Conservation (phyloP, 2,329 filamentous ascomycete genomes). For the Magnaporthales sp. region DNA sequence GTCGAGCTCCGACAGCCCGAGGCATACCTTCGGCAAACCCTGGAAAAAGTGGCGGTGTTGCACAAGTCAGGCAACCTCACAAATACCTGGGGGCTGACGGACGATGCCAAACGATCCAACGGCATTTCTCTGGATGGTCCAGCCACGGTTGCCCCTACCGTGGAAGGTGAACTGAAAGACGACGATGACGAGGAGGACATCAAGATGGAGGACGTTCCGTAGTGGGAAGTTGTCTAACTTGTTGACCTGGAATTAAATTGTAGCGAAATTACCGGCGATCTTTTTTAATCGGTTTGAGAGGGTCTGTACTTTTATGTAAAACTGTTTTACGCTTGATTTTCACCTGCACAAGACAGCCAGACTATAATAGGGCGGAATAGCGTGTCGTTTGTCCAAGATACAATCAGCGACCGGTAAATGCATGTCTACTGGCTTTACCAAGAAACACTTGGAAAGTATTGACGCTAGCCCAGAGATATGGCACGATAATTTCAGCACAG, state of each 20-base stretch:
- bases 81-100: conserved; percentile 66
- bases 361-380: not conserved
- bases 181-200: conserved; percentile 58
- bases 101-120: conserved; percentile 2
- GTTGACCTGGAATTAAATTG: not conserved
- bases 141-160: conserved; percentile 4
- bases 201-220: conserved; percentile 72
- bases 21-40: conserved; percentile 76
- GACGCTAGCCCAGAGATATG: not conserved
- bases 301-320: not conserved
- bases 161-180: conserved; percentile 24
- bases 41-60: conserved; percentile 75
- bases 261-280: not conserved
- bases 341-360: not conserved
- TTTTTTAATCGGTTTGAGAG: not conserved
- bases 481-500: not conserved
- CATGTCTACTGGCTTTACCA: not conserved
- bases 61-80: conserved; percentile 74
- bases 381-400: not conserved
- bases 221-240: not conserved
- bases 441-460: not conserved
- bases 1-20: conserved; percentile 76
- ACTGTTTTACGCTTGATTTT: not conserved
- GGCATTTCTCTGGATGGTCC: not conserved
- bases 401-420: not conserved